phyloP scores from a whole-genome alignment of 805 yeast genomes.

The Lachancea fermentati region DNA sequence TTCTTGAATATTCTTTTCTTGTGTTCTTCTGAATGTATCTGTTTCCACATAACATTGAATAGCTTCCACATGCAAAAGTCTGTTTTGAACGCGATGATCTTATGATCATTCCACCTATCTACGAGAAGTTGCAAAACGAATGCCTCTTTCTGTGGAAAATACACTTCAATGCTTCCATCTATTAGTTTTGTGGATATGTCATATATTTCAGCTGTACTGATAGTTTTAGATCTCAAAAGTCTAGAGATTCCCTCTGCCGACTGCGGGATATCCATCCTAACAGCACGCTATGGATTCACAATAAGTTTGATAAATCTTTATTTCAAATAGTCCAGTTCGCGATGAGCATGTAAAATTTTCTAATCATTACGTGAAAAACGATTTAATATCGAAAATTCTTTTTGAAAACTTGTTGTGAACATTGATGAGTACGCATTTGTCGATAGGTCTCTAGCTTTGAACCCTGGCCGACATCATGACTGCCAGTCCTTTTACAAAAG shows the following conservation, averaged over 20 bases:
- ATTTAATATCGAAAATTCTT: background rate
- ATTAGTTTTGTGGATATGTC: slow-evolving; percentile 30
- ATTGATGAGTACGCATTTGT: too few relatives aligned
- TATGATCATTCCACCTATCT: slow-evolving; percentile 52
- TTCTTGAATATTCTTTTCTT: slow-evolving; percentile 40
- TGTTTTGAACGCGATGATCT: slow-evolving; percentile 39
- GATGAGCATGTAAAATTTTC: background rate
- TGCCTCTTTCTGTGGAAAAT: slow-evolving; percentile 48
- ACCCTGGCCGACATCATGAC: too few relatives aligned
- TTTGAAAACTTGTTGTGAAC: background rate
- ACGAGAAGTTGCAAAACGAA: slow-evolving; percentile 56
- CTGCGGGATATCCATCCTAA: background rate
- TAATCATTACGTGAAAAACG: background rate
- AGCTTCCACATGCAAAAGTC: slow-evolving; percentile 45
- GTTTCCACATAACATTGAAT: slow-evolving; percentile 38
- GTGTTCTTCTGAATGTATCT: slow-evolving; percentile 24
- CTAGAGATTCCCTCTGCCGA: slow-evolving; percentile 40
- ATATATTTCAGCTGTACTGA: slow-evolving; percentile 39
- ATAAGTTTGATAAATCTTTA: too few relatives aligned
- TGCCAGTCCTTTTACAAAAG: background rate
- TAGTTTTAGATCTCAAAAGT: slow-evolving; percentile 49
- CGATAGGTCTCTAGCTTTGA: too few relatives aligned
- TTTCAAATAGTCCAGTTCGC: too few relatives aligned
- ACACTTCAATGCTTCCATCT: slow-evolving; percentile 34
- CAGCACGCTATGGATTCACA: too few relatives aligned